These are phyloP conservation scores for Cercospora sesami DNA, from an alignment of 2,329 filamentous ascomycete genomes.

Conservation along the genomic window DNA sequence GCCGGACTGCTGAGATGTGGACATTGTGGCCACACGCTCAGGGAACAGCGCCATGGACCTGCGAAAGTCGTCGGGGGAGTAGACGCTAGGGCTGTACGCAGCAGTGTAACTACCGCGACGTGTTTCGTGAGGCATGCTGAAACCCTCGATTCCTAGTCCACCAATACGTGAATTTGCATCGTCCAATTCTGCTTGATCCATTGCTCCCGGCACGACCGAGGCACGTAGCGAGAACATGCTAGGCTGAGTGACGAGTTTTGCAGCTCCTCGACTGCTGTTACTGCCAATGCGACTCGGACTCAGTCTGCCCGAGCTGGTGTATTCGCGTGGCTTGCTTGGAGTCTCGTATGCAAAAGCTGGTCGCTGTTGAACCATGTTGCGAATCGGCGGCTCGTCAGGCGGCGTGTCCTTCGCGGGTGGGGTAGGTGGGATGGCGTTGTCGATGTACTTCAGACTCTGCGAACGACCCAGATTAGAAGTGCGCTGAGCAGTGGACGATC, in stretches of 20 bases:
- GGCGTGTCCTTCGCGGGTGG: slow-evolving; percentile 50
- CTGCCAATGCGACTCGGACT: slow-evolving; percentile 33
- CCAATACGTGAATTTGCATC: slow-evolving; percentile 34
- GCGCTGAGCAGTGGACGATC: slow-evolving; percentile 4
- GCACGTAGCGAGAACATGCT: slow-evolving; percentile 36
- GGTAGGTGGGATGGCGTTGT: slow-evolving; percentile 40
- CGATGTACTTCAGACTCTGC: slow-evolving; percentile 35
- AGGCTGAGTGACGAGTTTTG: slow-evolving; percentile 33
- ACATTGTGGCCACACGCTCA: slow-evolving; percentile 5
- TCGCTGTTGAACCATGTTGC: slow-evolving; percentile 11
- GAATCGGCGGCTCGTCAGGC: slow-evolving; percentile 32
- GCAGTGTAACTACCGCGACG: slow-evolving; percentile 20
- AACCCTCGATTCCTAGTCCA: slow-evolving; percentile 35
- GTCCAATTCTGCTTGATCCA: slow-evolving; percentile 28
- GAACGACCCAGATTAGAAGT: slow-evolving; percentile 26
- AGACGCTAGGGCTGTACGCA: slow-evolving; percentile 36
- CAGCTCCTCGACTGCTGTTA: slow-evolving; percentile 28
- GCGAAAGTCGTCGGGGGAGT: slow-evolving; percentile 25
- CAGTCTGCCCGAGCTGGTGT: slow-evolving; percentile 25
- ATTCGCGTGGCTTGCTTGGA: slow-evolving; percentile 17
- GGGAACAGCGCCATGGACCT: slow-evolving; percentile 6
- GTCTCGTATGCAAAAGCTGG: slow-evolving; percentile 19
- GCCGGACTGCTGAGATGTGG: not conserved
- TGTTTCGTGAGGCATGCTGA: slow-evolving; percentile 33
- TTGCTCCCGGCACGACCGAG: slow-evolving; percentile 32